Base-by-base conservation (phyloP, 1,139 yeast genomes). In the Nakaseomyces sp. region DNA sequence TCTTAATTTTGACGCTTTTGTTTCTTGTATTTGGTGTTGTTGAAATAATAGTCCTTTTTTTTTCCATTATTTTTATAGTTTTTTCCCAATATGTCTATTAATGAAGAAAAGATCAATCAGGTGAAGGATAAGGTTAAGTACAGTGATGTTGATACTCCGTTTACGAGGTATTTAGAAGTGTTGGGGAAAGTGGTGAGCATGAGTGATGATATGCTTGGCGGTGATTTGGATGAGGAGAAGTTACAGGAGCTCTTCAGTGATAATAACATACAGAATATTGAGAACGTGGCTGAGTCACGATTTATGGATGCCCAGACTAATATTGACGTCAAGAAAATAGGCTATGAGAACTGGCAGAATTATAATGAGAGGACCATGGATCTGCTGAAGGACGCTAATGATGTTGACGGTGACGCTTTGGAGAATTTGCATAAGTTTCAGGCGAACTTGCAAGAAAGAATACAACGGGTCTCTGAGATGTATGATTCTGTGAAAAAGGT, bases 111-210 rank as follows among this genome's bases (percentile, higher is more conserved):
- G 32, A 45, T 43, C 5, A 50, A 48, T 20, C 50, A 52, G 37
- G 55, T 56, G 17, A 50, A 52, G 25, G 47, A 45, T n/a, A 57
- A 56, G 38, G 60, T 57, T 1, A 45, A 43, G 9, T 56, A 50
- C 39, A 52, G 56, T 42, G 61, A 57, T 32, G 47, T 50, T 9
- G 60, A 57, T 37, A 29, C 44, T n/a, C 47, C 56, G 2, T 56
- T 51, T 38, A 52, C 50, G 32, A 54, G 48, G 35, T 57, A 56
- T 36, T n/a, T 53, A 15, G 59, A 56, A 6, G 43, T 46, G 12
- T 37, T 54, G 17, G 44, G 44, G 18, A 53, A 49, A 36, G 50
- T 48, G 4, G 49, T 53, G 4, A 46, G 42, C 16, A 33, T 57
- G 22, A 38, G 53, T 8, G 44, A 48, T 33, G 43, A 42, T 20